phyloP scores from a whole-genome alignment of 2,329 filamentous ascomycete species.

The Pseudogymnoascus sp. region DNA sequence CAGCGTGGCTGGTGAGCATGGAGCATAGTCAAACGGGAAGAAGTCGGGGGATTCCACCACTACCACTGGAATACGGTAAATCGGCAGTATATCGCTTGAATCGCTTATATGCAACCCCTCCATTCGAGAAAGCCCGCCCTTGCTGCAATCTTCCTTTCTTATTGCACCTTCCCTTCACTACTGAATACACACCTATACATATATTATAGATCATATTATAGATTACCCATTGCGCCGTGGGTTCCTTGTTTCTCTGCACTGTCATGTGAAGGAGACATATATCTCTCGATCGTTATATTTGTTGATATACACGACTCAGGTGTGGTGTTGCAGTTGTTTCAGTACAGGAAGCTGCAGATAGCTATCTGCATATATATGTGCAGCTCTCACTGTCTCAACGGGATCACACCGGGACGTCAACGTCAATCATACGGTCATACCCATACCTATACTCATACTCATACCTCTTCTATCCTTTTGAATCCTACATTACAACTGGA shows the following conservation, averaged over 20 bases:
- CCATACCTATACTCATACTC: not conserved
- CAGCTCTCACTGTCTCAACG: not conserved
- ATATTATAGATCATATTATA: not conserved
- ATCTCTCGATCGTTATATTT: not conserved
- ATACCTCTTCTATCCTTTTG: not conserved
- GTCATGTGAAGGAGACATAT: not conserved
- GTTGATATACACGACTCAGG: not conserved
- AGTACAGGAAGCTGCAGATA: not conserved
- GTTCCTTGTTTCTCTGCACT: not conserved
- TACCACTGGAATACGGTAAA: not conserved
- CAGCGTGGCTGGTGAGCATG: constrained; percentile 2
- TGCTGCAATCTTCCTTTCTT: constrained; percentile 6
- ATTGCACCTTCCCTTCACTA: not conserved
- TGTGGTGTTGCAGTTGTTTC: not conserved
- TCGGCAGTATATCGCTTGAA: not conserved
- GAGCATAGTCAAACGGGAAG: not conserved
- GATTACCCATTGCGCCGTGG: not conserved
- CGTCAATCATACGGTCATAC: not conserved
- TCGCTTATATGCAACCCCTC: constrained; percentile 7
- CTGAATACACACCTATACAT: too few species aligned
- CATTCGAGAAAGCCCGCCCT: not conserved
- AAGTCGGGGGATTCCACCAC: not conserved
- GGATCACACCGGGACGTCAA: not conserved
- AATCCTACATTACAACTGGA: not conserved
- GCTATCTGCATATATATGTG: not conserved